Conservation (phyloP, 1,139 yeast genomes). For the Geotrichum candidum region DNA sequence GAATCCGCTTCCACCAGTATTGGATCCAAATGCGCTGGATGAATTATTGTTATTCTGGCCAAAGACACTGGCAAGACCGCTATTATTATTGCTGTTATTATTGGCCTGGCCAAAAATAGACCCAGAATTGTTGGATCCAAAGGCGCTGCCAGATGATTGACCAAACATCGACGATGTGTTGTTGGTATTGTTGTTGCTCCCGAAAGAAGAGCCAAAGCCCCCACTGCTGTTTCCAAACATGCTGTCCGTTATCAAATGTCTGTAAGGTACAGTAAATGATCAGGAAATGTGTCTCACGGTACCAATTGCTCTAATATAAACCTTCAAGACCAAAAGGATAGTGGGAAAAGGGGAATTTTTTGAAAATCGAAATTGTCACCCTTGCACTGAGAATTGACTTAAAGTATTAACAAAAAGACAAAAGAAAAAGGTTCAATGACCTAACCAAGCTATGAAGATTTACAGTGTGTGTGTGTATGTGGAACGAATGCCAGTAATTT, state of each 20-base stretch:
- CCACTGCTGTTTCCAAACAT: conserved; percentile 9
- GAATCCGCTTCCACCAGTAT: neutral
- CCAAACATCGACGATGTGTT: neutral
- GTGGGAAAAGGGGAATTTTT: neutral
- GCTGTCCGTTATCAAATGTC: neutral
- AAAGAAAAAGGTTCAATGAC: neutral
- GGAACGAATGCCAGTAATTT: neutral
- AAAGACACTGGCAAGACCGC: conserved; percentile 36
- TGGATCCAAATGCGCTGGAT: conserved; percentile 30
- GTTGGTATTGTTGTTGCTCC: neutral
- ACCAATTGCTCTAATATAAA: neutral
- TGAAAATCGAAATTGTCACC: neutral
- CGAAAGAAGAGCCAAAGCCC: neutral
- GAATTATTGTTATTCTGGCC: conserved; percentile 28
- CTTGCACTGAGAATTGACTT: neutral
- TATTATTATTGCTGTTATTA: conserved; percentile 18
- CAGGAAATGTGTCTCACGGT: neutral
- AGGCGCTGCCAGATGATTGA: conserved; percentile 15
- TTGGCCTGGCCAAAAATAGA: neutral
- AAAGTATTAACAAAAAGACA: neutral
- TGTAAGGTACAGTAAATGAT: neutral
- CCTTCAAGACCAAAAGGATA: neutral
- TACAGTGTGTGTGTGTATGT: neutral
- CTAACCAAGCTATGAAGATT: neutral
- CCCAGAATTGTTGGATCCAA: conserved; percentile 22